Percentiles rank a stretch among this genome's conserved stretches.
These are phyloP conservation scores for Claviceps purpurea DNA, from an alignment of 2,329 filamentous ascomycete genomes.

Conservation along the genomic window DNA sequence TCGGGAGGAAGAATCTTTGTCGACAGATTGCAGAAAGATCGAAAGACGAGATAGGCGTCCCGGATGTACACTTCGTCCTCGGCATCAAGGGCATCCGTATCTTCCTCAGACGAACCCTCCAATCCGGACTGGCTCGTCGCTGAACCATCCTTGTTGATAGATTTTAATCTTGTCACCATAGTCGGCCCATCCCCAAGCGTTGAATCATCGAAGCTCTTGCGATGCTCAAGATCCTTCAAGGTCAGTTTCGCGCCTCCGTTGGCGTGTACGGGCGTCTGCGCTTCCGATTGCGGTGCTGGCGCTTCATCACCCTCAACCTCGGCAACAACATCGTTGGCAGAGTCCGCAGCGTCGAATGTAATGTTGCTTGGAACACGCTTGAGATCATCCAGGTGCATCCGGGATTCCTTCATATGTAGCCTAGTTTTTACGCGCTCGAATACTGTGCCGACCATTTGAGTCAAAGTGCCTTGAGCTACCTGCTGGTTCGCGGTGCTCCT, in stretches of 20 bases:
- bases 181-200: conserved; percentile 53
- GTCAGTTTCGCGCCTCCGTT: conserved; percentile 43
- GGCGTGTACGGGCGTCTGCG: conserved; percentile 15
- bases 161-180: conserved; percentile 50
- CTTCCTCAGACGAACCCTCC: conserved; percentile 42
- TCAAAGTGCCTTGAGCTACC: conserved; percentile 89
- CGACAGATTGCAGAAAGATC: conserved; percentile 93
- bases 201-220: conserved; percentile 57
- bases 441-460: conserved; percentile 97
- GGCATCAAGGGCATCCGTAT: conserved; percentile 46
- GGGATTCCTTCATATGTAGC: conserved; percentile 74
- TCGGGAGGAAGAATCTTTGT: conserved; percentile 84
- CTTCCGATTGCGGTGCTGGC: conserved; percentile 18
- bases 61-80: conserved; percentile 96
- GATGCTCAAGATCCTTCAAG: conserved; percentile 51
- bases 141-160: conserved; percentile 22
- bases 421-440: conserved; percentile 87
- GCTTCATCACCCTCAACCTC: conserved; percentile 24
- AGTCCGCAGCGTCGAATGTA: conserved; percentile 35
- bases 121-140: conserved; percentile 39
- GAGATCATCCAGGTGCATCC: conserved; percentile 42
- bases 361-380: conserved; percentile 39
- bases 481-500: conserved; percentile 92
- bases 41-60: conserved; percentile 92
- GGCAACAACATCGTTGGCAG: conserved; percentile 22